phyloP scores from a whole-genome alignment of 2,329 filamentous ascomycete species.

The Diaporthe sp. region DNA sequence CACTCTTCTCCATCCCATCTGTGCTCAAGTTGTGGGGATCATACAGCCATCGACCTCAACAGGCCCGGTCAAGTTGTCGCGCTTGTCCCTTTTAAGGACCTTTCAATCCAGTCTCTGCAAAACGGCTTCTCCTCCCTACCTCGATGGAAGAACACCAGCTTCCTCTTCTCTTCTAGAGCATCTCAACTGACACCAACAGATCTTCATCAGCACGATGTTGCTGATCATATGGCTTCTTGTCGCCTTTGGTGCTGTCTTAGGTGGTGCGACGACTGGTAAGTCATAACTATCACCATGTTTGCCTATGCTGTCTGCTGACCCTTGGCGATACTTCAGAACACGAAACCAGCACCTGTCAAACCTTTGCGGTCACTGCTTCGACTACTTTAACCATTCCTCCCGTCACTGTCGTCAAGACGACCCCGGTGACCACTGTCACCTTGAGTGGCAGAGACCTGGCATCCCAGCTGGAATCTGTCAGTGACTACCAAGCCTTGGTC shows the following conservation, averaged over 20 bases:
- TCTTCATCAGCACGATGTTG: slow-evolving; percentile 12
- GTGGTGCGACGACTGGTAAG: background rate
- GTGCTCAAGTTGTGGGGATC: background rate
- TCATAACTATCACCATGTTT: background rate
- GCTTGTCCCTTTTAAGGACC: background rate
- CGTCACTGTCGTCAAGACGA: background rate
- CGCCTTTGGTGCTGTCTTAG: slow-evolving; percentile 1
- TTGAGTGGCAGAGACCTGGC: background rate
- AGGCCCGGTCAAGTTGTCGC: background rate
- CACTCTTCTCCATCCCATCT: background rate
- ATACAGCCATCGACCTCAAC: background rate
- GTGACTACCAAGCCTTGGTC: background rate
- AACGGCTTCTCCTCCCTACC: background rate
- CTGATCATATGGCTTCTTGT: slow-evolving; percentile 4
- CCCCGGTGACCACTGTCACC: background rate
- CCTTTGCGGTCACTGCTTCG: background rate
- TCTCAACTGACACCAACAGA: background rate
- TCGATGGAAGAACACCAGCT: background rate
- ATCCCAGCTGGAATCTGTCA: background rate
- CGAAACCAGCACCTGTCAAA: background rate
- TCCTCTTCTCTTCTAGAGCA: background rate
- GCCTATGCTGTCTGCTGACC: background rate
- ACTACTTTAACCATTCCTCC: background rate
- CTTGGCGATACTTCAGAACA: background rate
- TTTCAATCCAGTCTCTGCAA: background rate